phyloP scores from a whole-genome alignment of 805 yeast genomes.

The Metschnikowia gelsemii region DNA sequence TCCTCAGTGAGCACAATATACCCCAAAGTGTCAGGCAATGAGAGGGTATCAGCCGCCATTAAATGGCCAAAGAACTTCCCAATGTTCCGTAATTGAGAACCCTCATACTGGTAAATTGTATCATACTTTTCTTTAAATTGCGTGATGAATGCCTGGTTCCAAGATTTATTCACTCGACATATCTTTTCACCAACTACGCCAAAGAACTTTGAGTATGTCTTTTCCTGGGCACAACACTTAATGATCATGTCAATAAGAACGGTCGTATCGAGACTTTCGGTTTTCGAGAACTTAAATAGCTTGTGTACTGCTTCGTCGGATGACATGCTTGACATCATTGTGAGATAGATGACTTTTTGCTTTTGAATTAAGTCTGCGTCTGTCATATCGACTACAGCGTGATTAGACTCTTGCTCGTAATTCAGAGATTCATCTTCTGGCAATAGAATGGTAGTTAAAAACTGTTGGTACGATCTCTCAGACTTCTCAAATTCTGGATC shows the following conservation, averaged over 20 bases:
- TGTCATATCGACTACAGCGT: slow-evolving; percentile 5
- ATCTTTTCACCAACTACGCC: slow-evolving; percentile 75
- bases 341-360: slow-evolving; percentile 75
- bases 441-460: slow-evolving; percentile 40
- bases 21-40: slow-evolving; percentile 57
- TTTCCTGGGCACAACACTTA: slow-evolving; percentile 81
- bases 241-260: slow-evolving; percentile 70
- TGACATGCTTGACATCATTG: slow-evolving; percentile 85
- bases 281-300: slow-evolving; percentile 48
- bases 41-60: slow-evolving; percentile 65
- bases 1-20: slow-evolving; percentile 61
- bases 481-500: slow-evolving; percentile 50
- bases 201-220: slow-evolving; percentile 80
- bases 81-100: slow-evolving; percentile 70
- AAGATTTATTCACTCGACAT: slow-evolving; percentile 47
- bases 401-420: not conserved
- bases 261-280: slow-evolving; percentile 20
- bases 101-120: slow-evolving; percentile 64
- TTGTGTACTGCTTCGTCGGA: slow-evolving; percentile 94
- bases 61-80: slow-evolving; percentile 87
- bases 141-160: slow-evolving; percentile 55
- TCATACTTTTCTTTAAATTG: slow-evolving; percentile 58
- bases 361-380: slow-evolving; percentile 50
- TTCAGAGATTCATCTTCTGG: not conserved
- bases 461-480: slow-evolving; percentile 47